Percentiles rank a stretch among this genome's conserved stretches.
phyloP scores from a whole-genome alignment of 73 alveolate genomes.

The Uronychia setigera region DNA sequence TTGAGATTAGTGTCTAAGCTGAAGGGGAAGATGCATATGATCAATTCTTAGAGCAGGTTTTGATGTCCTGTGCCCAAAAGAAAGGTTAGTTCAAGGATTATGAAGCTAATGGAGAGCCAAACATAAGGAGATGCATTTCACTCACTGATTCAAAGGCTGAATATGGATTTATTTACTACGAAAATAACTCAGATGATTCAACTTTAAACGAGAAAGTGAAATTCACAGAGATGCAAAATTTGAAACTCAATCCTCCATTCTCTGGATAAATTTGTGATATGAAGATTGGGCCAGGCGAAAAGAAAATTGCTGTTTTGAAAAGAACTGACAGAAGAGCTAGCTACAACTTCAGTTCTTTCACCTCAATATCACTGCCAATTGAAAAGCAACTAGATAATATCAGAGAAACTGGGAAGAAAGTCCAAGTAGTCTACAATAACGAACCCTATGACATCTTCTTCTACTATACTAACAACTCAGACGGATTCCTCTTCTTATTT shows the following conservation, averaged over 20 bases:
- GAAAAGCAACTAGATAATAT: conserved; percentile 14
- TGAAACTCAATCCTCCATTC: conserved; percentile 28
- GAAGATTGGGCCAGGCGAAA: conserved; percentile 4
- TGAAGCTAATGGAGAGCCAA: conserved; percentile 25
- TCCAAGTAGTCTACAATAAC: conserved; percentile 18
- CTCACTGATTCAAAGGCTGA: conserved; percentile 38
- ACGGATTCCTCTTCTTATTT: conserved; percentile 32
- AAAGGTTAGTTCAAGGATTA: conserved; percentile 17
- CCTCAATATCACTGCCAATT: conserved; percentile 28
- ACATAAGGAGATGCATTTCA: conserved; percentile 14
- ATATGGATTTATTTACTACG: conserved; percentile 43
- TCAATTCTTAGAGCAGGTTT: conserved; percentile 17
- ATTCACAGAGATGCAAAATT: conserved; percentile 31
- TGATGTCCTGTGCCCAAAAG: conserved; percentile 37
- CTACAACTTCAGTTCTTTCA: conserved; percentile 20
- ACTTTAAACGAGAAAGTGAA: conserved; percentile 14
- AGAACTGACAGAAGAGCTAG: conserved; percentile 38
- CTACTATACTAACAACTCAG: conserved; percentile 14
- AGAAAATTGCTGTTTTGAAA: conserved; percentile 10
- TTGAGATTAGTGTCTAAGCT: conserved; percentile 5
- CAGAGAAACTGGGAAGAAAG: conserved; percentile 5
- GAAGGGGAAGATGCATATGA: conserved; percentile 4
- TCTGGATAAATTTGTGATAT: conserved; percentile 30
- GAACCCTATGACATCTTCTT: conserved; percentile 32
- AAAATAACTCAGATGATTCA: conserved; percentile 31